Conservation (phyloP, 2,329 filamentous ascomycete species). For the Venturia pyrina region DNA sequence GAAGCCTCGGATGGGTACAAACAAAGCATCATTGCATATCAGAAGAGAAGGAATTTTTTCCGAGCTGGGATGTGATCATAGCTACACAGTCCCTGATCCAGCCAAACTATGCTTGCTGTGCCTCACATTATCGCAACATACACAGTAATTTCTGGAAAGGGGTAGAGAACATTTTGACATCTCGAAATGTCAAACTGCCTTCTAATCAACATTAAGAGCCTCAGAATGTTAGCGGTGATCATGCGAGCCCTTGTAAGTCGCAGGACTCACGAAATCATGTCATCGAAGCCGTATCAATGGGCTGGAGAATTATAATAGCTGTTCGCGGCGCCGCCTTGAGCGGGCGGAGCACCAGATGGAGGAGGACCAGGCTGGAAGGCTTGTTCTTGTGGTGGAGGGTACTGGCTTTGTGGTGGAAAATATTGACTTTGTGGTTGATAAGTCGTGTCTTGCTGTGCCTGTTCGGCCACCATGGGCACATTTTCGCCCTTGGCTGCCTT, state of each 20-base stretch:
- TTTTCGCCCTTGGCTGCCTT: not conserved
- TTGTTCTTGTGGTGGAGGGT: not conserved
- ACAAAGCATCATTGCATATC: too few species aligned
- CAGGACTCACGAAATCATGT: not conserved
- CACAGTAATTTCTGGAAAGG: not conserved
- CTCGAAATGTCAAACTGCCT: not conserved
- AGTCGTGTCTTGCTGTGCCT: not conserved
- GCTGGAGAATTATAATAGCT: not conserved
- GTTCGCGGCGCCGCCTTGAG: not conserved
- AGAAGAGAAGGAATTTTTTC: too few species aligned
- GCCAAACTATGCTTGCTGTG: not conserved
- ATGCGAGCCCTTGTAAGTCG: not conserved
- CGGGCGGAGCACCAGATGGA: not conserved
- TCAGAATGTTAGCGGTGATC: not conserved
- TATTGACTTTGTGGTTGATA: not conserved
- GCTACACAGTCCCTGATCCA: not conserved
- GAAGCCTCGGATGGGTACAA: too few species aligned
- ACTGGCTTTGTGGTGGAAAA: not conserved
- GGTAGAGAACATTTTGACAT: not conserved
- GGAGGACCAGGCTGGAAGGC: not conserved
- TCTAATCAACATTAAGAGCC: not conserved
- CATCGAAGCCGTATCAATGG: not conserved
- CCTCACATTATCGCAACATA: not conserved
- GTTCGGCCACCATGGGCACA: not conserved
- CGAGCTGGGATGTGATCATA: too few species aligned